Conservation (phyloP, 2,329 filamentous ascomycete genomes). For the Cytospora schulzeri region DNA sequence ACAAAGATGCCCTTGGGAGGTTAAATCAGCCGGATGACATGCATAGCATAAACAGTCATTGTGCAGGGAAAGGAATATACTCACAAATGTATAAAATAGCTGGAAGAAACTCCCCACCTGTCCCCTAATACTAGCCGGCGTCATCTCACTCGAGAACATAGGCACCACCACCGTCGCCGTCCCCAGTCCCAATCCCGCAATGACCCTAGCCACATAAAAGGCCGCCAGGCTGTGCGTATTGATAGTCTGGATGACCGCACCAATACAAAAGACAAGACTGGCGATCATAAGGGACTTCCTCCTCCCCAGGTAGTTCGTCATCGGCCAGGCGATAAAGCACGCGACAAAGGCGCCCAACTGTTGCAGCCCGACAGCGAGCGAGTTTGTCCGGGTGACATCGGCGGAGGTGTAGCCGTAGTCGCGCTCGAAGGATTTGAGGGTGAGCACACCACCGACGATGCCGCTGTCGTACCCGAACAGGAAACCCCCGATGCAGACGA, state of each 20-base stretch:
- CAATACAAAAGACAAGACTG: conserved; percentile 46
- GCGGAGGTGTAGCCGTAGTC: conserved; percentile 35
- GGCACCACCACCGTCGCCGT: conserved; percentile 42
- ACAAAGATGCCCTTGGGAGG: conserved; percentile 13
- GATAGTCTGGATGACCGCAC: conserved; percentile 46
- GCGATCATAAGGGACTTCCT: conserved; percentile 40
- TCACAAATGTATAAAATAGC: conserved; percentile 44
- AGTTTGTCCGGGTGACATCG: conserved; percentile 34
- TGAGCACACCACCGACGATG: conserved; percentile 39
- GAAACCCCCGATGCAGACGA: conserved; percentile 55
- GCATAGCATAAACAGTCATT: neutral
- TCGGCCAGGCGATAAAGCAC: conserved; percentile 38
- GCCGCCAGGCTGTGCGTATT: conserved; percentile 42
- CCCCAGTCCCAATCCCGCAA: conserved; percentile 38
- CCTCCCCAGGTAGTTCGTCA: conserved; percentile 36
- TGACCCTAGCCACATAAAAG: conserved; percentile 38
- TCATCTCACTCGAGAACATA: conserved; percentile 49
- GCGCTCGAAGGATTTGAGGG: conserved; percentile 34
- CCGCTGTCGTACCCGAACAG: conserved; percentile 49
- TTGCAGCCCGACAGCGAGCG: conserved; percentile 37
- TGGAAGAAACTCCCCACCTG: conserved; percentile 48
- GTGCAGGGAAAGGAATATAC: too few relatives aligned
- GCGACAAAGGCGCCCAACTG: conserved; percentile 39
- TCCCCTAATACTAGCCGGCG: conserved; percentile 49
- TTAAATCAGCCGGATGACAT: neutral